Base-by-base conservation (phyloP, 2,329 filamentous ascomycete genomes). In the Scytalidium sp. region DNA sequence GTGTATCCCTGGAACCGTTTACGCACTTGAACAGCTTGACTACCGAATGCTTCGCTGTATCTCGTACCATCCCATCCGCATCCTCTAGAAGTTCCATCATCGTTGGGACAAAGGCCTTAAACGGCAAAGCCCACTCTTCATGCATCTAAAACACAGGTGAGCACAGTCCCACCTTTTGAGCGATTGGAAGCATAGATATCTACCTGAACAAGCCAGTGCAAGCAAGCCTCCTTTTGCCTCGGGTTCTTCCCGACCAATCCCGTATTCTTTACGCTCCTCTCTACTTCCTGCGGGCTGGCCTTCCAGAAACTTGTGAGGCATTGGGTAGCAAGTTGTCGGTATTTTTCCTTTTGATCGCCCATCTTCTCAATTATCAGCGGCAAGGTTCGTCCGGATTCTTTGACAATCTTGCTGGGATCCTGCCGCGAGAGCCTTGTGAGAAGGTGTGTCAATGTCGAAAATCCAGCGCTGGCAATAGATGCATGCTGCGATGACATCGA, bases 61-160 rank as follows among this genome's bases (percentile, higher is more conserved):
- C 91, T 66, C 93, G 84, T 56, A 97, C 91, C 69, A 84, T 85
- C 45, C 88, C 87, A 66, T 96, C 93, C 9, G 91, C 88, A 67
- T 97, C 92, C 70, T 97, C 93, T 40, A 97, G 79, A 57, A 94
- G 80, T 48, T 90, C 86, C 72, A 97, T 93, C 39, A 97, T 77
- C 10, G 80, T 79, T 2, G 89, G 87, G 2, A 96, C 91, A 65
- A 95, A 96, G 61, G 75, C 75, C 54, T 90, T 87, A 70, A 97
- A 97, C 32, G 85, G 84, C 56, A 97, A 74, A 36, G 83, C 84
- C 51, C 91, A 81, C 47, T 90, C 86, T 63, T 85, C 81, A 66
- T 94, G 88, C 85, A 93, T 95, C 80, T 90, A 52, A 44, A 49
- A 6, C 23, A 17, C 21, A 41, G 36, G 43, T 54, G 25, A 57